These are phyloP conservation scores for Asterochloris erici DNA, from an alignment of 139 green algal genomes.

Conservation along the genomic window DNA sequence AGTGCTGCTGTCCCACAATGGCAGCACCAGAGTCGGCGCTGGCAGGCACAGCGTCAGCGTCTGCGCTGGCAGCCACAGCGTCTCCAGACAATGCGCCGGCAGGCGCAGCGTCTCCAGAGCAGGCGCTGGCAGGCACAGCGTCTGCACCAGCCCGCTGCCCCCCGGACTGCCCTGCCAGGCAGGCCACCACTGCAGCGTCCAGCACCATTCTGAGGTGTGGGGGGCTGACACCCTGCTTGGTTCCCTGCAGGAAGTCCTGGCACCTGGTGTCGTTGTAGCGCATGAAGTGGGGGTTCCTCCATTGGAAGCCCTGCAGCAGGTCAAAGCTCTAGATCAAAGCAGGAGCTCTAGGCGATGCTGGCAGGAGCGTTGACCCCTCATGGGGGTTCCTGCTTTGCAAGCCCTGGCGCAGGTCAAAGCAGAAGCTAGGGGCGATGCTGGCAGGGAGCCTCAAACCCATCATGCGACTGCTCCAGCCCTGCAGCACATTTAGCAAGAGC, in stretches of 20 bases:
- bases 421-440: too few species aligned
- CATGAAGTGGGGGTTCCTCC: constrained; percentile 27
- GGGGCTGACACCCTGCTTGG: background rate
- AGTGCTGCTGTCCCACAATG: too few species aligned
- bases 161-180: background rate
- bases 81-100: background rate
- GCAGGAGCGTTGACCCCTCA: too few species aligned
- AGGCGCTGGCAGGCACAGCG: background rate
- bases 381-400: too few species aligned
- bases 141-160: too few species aligned
- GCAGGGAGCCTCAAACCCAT: too few species aligned
- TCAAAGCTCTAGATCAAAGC: background rate
- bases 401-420: too few species aligned
- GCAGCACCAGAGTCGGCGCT: background rate
- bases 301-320: constrained; percentile 30
- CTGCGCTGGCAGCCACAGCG: background rate
- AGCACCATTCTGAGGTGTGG: constrained; percentile 33
- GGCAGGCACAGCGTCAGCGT: background rate
- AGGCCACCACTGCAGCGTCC: constrained; percentile 18
- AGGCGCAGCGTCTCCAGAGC: background rate
- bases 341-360: background rate
- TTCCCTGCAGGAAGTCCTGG: background rate
- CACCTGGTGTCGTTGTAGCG: constrained; percentile 10
- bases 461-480: too few species aligned
- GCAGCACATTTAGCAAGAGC: too few species aligned